These are phyloP conservation scores for Hemileia vastatrix DNA, from an alignment of 1,284 basidiomycete genomes.

Conservation along the genomic window DNA sequence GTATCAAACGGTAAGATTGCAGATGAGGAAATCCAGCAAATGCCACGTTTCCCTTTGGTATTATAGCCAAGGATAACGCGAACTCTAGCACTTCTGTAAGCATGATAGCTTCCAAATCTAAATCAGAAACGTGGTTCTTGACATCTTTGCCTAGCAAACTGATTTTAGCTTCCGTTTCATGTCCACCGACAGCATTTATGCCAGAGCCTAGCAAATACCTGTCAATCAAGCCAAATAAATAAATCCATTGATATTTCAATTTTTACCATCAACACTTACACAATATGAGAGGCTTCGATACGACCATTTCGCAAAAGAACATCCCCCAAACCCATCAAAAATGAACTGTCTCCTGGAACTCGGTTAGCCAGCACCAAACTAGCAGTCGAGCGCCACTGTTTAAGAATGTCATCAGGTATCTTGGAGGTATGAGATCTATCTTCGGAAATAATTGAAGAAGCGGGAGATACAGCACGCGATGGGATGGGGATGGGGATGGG, in stretches of 20 bases:
- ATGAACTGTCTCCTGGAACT: slow-evolving; percentile 53
- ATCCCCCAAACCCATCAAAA: slow-evolving; percentile 77
- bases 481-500: slow-evolving; percentile 42
- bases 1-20: slow-evolving; percentile 73
- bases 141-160: slow-evolving; percentile 56
- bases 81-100: slow-evolving; percentile 90
- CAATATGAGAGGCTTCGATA: slow-evolving; percentile 78
- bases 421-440: slow-evolving; percentile 47
- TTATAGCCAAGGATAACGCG: slow-evolving; percentile 63
- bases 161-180: slow-evolving; percentile 31
- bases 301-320: slow-evolving; percentile 63
- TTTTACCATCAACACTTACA: slow-evolving; percentile 51
- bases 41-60: slow-evolving; percentile 72
- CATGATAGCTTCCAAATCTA: slow-evolving; percentile 68
- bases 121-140: slow-evolving; percentile 53
- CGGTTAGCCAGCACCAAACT: slow-evolving; percentile 74
- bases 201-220: slow-evolving; percentile 83
- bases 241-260: slow-evolving; percentile 12
- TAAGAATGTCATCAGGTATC: slow-evolving; percentile 55
- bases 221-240: slow-evolving; percentile 12
- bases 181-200: slow-evolving; percentile 59
- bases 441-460: slow-evolving; percentile 58
- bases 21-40: slow-evolving; percentile 75
- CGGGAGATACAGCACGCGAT: slow-evolving; percentile 46
- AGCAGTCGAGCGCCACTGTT: slow-evolving; percentile 74